Evolutionary conservation across 805 yeast genomes (phyloP).

Genomic region (Wickerhamiella cacticola): DNA sequence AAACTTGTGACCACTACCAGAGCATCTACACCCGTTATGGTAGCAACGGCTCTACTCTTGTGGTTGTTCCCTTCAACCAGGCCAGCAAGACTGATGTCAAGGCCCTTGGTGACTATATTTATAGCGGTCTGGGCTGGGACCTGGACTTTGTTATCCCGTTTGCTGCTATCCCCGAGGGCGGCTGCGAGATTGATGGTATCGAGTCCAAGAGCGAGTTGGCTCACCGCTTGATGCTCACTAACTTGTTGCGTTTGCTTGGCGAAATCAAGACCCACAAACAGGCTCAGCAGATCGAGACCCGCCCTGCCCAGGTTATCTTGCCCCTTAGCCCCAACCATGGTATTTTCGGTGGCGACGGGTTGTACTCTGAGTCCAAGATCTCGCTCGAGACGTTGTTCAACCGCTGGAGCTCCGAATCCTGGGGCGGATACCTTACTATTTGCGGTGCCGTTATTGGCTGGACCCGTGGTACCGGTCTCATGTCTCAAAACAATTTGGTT

Average conservation of each 20-base stretch:
- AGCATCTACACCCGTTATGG: conserved; percentile 85
- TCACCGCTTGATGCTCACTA: conserved; percentile 96
- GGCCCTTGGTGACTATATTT: conserved; percentile 72
- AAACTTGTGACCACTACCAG: conserved; percentile 93
- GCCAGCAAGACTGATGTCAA: conserved; percentile 92
- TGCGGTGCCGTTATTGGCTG: conserved; percentile 99
- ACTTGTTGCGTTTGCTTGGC: conserved; percentile 85
- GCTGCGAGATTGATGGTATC: conserved; percentile 83
- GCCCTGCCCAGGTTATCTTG: conserved; percentile 95
- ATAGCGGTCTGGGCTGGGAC: conserved; percentile 86
- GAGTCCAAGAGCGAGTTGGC: conserved; percentile 96
- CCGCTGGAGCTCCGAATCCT: conserved; percentile 97
- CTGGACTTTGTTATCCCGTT: conserved; percentile 92
- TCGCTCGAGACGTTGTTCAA: conserved; percentile 92
- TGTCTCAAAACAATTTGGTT: conserved; percentile 93
- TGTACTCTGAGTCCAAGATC: conserved; percentile 94
- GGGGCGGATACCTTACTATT: conserved; percentile 87
- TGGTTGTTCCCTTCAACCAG: conserved; percentile 98
- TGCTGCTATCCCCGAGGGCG: conserved; percentile 98
- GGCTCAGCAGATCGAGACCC: conserved; percentile 65
- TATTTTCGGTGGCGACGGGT: conserved; percentile 95
- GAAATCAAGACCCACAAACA: conserved; percentile 74
- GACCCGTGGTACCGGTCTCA: conserved; percentile 99
- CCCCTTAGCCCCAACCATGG: conserved; percentile 99
- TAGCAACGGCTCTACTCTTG: conserved; percentile 79